Base-by-base conservation (phyloP, 108 stramenopile species). In the Cyclostephanos tholiformis region DNA sequence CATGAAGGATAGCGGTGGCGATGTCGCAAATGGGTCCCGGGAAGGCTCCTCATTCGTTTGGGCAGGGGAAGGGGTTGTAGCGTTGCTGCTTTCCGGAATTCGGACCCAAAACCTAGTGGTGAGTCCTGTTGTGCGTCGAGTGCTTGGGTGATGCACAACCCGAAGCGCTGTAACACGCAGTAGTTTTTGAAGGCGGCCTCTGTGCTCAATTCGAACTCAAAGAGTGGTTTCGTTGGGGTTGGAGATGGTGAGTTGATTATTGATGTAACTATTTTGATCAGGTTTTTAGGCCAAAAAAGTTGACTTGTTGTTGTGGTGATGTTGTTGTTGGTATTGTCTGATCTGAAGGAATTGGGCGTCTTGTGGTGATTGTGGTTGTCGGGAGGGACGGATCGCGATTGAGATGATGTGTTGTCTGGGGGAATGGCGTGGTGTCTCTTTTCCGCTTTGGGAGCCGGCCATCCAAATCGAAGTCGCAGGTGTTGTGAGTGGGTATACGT, bases 171-270 rank as follows among this genome's bases (percentile, higher is more conserved):
- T 8, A 71, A 58, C 22, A 71, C 57, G 8, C 49, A 44, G 58
- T 13, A 25, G 35, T 71, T 71, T 19, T 36, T 39, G 2, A 20
- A 6, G 25, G 70, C 70, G 9, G 58, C 57, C 25, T 71, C 70
- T 7, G 26, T 39, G 19, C 55, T 71, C 10, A 63, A 23, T 48
- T 71, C 70, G 35, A 71, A 71, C 11, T 1, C 16, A 61, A 71
- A 71, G 23, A 58, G 23, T 60, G 57, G 70, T 55, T 29, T 10
- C n/a, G 5, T 20, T 38, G 55, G 35, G 0, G 68, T 16, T 38
- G 62, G 62, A 26, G 17, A 9, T 2, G 19, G 20, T 0, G 8
- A 8, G 6, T 7, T 14, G 13, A 7, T 25, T 8, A 53, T 53
- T 16, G 13, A 2, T n/a, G 4, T 1, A 8, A 53, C 14, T 16